Evolutionary conservation across 345 rosid species (phyloP), one percentile per base, ranked within the genome.

Genomic region (Eucalyptus sideroxylon): DNA sequence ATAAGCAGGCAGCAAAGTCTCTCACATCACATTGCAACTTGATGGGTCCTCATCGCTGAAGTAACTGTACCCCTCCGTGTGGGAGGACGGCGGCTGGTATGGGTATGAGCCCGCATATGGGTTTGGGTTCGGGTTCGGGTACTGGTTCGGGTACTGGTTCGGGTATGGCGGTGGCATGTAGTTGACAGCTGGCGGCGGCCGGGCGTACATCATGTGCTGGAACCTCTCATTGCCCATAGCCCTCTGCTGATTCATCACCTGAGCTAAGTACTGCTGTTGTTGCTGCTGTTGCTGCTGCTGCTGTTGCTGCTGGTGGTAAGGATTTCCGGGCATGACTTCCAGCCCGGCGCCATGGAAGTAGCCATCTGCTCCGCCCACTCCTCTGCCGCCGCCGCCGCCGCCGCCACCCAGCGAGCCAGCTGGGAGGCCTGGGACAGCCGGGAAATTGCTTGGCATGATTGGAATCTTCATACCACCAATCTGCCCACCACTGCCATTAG

Each of bases 131-230:
- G 94, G 98, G 86, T 86, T 50, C 19, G 94, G 45, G 45, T 42
- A 42, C 44, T 42, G 98, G 86, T 86, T 50, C n/a, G 67, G 93
- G 49, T 95, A 92, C 11, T 94, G 96, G 50, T 91, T 90, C 0
- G 94, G 98, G 86, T 93, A 91, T 1, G 97, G 94, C 11, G 98
- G 62, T 56, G 62, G 99, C 95, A 96, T 88, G 93, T 95, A 96
- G 91, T 96, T 97, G 56, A 94, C 95, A 10, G 98, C 98, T 6
- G 99, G 93, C 0, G 98, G 99, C 45, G 95, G 99, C 92, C 96
- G 93, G 8, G 98, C 98, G 44, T 96, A 97, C 98, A 96, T 96
- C 96, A 97, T 91, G n/a, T 94, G 99, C 90, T 96, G 99, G 93
- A 95, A 96, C 93, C 99, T 92, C 81, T 96, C 98, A 37, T 94